A percentile compares a stretch with the other conserved stretches of the same genome.
Evolutionary conservation across 441 rosid genomes (phyloP).

Genomic region (Corymbia calophylla): DNA sequence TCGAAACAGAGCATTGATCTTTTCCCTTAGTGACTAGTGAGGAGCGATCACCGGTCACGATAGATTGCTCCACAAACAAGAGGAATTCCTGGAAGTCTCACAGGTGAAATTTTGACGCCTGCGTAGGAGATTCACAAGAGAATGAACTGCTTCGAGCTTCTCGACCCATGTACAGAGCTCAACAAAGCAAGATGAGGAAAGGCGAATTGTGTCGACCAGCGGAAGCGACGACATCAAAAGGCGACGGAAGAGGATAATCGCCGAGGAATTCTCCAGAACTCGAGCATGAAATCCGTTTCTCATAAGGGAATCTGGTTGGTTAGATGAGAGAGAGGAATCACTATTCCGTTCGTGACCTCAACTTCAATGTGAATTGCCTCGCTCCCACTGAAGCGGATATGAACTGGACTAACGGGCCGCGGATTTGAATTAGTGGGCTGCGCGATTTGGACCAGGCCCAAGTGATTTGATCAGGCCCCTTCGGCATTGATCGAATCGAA

Average conservation of each 20-base stretch:
- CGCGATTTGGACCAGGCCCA: background rate
- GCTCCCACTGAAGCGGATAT: background rate
- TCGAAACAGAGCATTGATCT: background rate
- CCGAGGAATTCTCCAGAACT: no score
- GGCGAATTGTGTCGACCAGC: no score
- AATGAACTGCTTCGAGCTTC: background rate
- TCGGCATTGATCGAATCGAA: background rate
- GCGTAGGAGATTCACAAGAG: background rate
- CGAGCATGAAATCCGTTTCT: background rate
- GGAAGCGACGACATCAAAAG: no score
- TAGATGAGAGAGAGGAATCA: no score
- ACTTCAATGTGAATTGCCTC: background rate
- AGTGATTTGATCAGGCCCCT: background rate
- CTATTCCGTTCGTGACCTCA: no score
- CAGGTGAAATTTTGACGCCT: accelerated
- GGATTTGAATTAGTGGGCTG: no score
- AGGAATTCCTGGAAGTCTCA: no score
- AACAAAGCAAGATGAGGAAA: no score
- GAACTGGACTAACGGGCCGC: background rate
- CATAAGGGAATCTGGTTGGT: background rate
- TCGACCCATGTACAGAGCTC: no score
- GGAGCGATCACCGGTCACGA: accelerated
- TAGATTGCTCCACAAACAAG: background rate
- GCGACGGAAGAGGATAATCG: background rate
- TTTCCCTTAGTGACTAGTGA: background rate